Base-by-base conservation (phyloP, 768 basidiomycete species). In the Bullera alba region DNA sequence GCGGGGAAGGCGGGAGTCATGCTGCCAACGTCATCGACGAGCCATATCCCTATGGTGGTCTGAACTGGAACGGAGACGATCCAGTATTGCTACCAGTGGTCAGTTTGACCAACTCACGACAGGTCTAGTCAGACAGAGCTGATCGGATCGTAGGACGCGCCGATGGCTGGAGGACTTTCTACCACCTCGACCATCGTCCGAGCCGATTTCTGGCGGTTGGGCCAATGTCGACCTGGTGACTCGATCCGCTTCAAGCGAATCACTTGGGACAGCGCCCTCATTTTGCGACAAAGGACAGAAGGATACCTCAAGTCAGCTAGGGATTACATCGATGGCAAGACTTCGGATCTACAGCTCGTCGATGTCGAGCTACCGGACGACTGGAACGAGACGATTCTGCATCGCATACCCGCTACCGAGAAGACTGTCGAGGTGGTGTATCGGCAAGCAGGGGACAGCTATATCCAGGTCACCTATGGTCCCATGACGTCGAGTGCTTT, bases 1-100 rank as follows among this genome's bases (percentile, higher is more conserved):
- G 83, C 12, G 83, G 83, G 0, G 79, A 83, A 53, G 84, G 83
- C 1, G 83, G 83, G 0, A 79, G 80, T 15, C 84, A 85, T 58
- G 82, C 83, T 0, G 79, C 79, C 34, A 85, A 85, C 54, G 81
- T 83, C 29, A 75, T 83, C 17, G 66, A 63, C 35, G 57, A 61
- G 54, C 53, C 53, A 3, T 59, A 60, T 28, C 47, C 54, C 12
- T 51, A 55, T 32, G 59, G 58, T 19, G 56, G 51, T 0, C 36
- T 67, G 41, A 57, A 60, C 38, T 53, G 53, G 46, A 85, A 84
- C 56, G 83, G 83, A 1, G 83, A 85, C 60, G 83, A 81, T 0
- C 83, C 84, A 46, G 61, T 82, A 12, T 42, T 50, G 10, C 26
- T 57, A 10, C 50, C 45, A 12, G 17, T 46, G 21, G 46, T 52